Evolutionary conservation across 805 yeast genomes (phyloP).

Genomic region (Maudiozyma serrabonitensis): DNA sequence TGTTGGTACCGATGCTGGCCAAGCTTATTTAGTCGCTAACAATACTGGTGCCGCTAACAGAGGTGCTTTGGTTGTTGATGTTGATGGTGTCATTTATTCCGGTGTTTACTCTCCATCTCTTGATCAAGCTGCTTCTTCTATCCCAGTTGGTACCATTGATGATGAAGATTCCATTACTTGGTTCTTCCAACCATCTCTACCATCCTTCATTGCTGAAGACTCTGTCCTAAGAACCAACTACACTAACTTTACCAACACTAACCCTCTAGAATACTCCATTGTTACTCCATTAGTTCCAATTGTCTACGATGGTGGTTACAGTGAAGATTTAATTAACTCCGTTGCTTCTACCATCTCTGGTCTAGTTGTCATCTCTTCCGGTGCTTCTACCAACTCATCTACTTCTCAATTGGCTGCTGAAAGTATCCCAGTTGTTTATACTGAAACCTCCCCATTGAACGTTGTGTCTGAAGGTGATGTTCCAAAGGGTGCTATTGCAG

Average conservation of each 20-base stretch:
- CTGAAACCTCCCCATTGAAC: constrained; percentile 15
- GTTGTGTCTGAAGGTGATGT: constrained; percentile 13
- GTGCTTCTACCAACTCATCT: constrained; percentile 13
- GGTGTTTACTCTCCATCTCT: constrained; percentile 18
- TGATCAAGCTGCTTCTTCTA: constrained; percentile 6
- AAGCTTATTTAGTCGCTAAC: constrained; percentile 18
- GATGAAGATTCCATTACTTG: constrained; percentile 13
- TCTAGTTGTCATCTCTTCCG: constrained; percentile 22
- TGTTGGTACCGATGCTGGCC: constrained; percentile 13
- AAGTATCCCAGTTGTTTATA: constrained; percentile 22
- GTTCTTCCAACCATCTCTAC: constrained; percentile 20
- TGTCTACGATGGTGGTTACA: constrained; percentile 21
- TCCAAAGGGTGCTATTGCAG: constrained; percentile 23
- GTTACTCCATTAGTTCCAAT: constrained; percentile 19
- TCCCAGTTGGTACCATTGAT: constrained; percentile 21
- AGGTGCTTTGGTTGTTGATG: constrained; percentile 19
- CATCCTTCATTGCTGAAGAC: constrained; percentile 11
- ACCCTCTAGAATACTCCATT: constrained; percentile 4
- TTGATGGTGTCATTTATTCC: constrained; percentile 14
- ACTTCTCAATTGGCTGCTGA: constrained; percentile 9
- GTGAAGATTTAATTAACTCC: constrained; percentile 10
- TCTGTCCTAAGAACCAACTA: constrained; percentile 16
- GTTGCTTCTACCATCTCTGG: constrained; percentile 17
- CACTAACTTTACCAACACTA: constrained; percentile 14
- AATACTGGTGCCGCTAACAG: constrained; percentile 11